Conservation (phyloP, 2,329 filamentous ascomycete species). For the Fusarium pseudocircinatum region DNA sequence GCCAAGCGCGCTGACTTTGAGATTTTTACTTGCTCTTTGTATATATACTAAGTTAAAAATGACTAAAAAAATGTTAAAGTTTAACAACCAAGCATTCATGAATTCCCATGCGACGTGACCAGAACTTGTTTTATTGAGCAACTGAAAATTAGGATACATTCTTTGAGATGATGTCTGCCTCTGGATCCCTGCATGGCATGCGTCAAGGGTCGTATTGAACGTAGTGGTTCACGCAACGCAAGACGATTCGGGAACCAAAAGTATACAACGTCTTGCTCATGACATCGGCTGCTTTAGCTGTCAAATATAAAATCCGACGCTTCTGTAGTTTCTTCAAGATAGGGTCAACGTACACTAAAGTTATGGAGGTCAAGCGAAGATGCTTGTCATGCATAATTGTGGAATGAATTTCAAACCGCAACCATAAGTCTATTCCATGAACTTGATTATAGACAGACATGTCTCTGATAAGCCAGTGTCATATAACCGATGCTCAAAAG, state of each 20-base stretch:
- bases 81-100: background rate
- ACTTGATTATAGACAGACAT: background rate
- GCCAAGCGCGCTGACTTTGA: slow-evolving; percentile 15
- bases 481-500: background rate
- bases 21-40: slow-evolving; percentile 6
- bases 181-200: background rate
- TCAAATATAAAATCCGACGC: background rate
- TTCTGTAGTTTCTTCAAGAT: background rate
- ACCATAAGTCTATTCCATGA: background rate
- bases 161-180: background rate
- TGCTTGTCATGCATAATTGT: background rate
- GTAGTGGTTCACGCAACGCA: background rate
- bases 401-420: slow-evolving; percentile 20
- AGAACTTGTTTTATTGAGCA: background rate
- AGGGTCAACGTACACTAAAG: background rate
- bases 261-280: background rate
- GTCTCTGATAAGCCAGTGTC: background rate
- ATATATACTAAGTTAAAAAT: slow-evolving; percentile 5
- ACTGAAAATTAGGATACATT: background rate
- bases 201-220: background rate
- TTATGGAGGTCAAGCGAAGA: background rate
- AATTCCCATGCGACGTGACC: background rate
- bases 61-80: slow-evolving; percentile 1
- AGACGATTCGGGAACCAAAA: background rate
- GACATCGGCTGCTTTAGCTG: background rate